These are phyloP conservation scores for Metarhizium sp. DNA, from an alignment of 2,329 filamentous ascomycete genomes.

Conservation along the genomic window DNA sequence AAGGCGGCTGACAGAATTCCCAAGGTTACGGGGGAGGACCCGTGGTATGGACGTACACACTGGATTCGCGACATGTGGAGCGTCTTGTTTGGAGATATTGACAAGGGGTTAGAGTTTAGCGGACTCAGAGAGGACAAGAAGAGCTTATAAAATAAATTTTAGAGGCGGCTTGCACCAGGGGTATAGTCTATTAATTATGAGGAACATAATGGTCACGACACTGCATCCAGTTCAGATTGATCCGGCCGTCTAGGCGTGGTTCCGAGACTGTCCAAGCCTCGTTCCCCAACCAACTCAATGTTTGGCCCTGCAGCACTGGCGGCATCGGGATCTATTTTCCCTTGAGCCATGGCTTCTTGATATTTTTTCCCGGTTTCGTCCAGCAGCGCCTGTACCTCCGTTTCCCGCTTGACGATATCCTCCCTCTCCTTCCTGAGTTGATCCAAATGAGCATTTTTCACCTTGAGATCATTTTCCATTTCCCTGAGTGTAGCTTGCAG, in stretches of 20 bases:
- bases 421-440: conserved; percentile 59
- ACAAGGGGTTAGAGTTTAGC: conserved; percentile 21
- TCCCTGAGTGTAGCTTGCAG: conserved; percentile 51
- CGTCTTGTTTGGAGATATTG: conserved; percentile 20
- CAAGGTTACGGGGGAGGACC: conserved; percentile 22
- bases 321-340: conserved; percentile 10
- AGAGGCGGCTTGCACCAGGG: background rate
- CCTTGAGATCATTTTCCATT: conserved; percentile 54
- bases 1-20: conserved; percentile 26
- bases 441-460: conserved; percentile 54
- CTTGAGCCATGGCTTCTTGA: conserved; percentile 31
- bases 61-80: conserved; percentile 20
- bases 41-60: conserved; percentile 26
- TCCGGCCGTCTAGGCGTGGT: conserved; percentile 18
- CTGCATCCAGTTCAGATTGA: conserved; percentile 13
- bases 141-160: conserved; percentile 8
- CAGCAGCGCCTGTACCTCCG: conserved; percentile 70
- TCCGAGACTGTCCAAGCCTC: conserved; percentile 27
- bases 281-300: conserved; percentile 18
- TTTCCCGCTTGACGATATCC: conserved; percentile 59
- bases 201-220: background rate
- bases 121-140: conserved; percentile 20
- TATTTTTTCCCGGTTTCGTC: conserved; percentile 68
- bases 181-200: background rate
- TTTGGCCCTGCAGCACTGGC: background rate